Percentiles rank a stretch among this genome's conserved stretches.
Conservation (phyloP, 306 rosid genomes). For the Trifolium repens region DNA sequence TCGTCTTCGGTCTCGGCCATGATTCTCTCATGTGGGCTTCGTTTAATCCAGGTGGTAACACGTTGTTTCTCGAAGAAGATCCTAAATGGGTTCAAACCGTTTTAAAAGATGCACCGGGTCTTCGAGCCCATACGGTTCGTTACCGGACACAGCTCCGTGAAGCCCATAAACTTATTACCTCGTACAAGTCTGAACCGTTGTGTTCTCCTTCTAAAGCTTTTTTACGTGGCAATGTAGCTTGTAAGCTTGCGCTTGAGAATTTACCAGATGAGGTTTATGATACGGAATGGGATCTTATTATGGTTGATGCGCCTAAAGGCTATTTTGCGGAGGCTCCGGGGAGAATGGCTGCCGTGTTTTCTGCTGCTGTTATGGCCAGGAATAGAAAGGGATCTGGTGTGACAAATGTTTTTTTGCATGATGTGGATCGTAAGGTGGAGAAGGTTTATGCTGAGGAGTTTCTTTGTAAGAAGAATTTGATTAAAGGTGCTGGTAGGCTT, state of each 20-base stretch:
- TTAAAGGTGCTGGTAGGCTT: not conserved
- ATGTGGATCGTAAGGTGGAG: slow-evolving; percentile 88
- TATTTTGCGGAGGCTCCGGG: slow-evolving; percentile 89
- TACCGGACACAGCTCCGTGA: slow-evolving; percentile 77
- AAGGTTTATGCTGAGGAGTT: slow-evolving; percentile 76
- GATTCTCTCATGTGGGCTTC: slow-evolving; percentile 98
- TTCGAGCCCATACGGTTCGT: slow-evolving; percentile 63
- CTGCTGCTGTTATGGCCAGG: slow-evolving; percentile 92
- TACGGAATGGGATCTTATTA: slow-evolving; percentile 86
- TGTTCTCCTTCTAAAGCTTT: slow-evolving; percentile 57
- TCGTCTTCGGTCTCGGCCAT: slow-evolving; percentile 86
- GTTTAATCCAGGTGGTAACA: slow-evolving; percentile 75
- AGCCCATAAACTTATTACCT: slow-evolving; percentile 54
- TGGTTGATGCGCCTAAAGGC: slow-evolving; percentile 90
- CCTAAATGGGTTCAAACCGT: slow-evolving; percentile 85
- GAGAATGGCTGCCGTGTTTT: slow-evolving; percentile 84
- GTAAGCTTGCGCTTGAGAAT: slow-evolving; percentile 72
- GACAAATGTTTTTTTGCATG: slow-evolving; percentile 90
- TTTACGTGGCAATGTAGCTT: slow-evolving; percentile 60
- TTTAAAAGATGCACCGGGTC: slow-evolving; percentile 63
- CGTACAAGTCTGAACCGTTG: slow-evolving; percentile 47
- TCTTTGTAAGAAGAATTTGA: slow-evolving; percentile 51
- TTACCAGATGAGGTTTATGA: slow-evolving; percentile 73
- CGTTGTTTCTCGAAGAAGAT: slow-evolving; percentile 88
- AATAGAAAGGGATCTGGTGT: slow-evolving; percentile 66